A percentile compares a stretch with the other conserved stretches of the same genome.
Conservation (phyloP, 164 flowering plant genomes). For the Nelumbo lutea region DNA sequence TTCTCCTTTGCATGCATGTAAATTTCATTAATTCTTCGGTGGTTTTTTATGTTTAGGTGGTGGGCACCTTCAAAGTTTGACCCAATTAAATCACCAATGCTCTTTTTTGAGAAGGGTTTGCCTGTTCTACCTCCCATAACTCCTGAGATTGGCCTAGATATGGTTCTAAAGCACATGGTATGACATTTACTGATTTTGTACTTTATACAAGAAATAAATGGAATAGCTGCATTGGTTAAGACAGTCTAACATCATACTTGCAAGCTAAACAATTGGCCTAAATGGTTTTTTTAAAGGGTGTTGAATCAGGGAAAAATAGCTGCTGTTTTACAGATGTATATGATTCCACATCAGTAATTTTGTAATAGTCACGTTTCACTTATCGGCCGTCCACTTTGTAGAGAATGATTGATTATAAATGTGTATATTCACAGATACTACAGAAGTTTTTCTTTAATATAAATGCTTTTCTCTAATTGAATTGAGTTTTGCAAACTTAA, state of each 20-base stretch:
- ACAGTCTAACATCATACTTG: background rate
- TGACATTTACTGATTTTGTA: background rate
- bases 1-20: no score
- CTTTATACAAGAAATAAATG: background rate
- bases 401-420: background rate
- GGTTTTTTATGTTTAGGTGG: slow-evolving; percentile 59
- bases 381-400: background rate
- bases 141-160: slow-evolving; percentile 74
- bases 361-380: background rate
- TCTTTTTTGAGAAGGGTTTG: slow-evolving; percentile 71
- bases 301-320: background rate
- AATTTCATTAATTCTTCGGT: no score
- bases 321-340: no score
- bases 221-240: background rate
- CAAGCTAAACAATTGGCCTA: background rate
- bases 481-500: no score
- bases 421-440: background rate
- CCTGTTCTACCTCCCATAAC: slow-evolving; percentile 70
- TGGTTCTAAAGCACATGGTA: slow-evolving; percentile 85
- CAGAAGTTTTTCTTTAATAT: no score
- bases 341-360: no score
- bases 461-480: no score
- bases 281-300: background rate
- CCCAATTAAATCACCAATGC: slow-evolving; percentile 87
- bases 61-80: slow-evolving; percentile 98